phyloP scores from a whole-genome alignment of 176 grass and related monocot species.

The Oryza brachyantha region DNA sequence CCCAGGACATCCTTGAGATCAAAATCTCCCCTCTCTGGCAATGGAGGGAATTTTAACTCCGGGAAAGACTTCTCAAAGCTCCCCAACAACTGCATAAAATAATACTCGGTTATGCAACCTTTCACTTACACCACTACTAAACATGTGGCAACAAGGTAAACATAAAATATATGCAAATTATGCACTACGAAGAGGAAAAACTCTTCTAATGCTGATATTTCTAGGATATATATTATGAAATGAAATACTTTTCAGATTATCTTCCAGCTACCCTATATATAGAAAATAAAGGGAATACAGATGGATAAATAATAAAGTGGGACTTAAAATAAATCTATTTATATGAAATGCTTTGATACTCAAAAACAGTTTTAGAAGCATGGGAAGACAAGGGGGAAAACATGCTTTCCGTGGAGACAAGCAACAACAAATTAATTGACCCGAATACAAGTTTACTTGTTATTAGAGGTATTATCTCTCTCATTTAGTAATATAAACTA shows the following conservation, averaged over 20 bases:
- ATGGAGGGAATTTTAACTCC: slow-evolving; percentile 52
- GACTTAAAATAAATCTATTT: neutral
- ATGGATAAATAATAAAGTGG: neutral
- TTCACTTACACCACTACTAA: neutral
- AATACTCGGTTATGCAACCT: neutral
- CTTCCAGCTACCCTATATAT: neutral
- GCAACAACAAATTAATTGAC: neutral
- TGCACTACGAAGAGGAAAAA: neutral
- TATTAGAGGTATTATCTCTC: neutral
- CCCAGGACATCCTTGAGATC: slow-evolving; percentile 76
- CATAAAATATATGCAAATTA: neutral
- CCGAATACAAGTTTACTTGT: neutral
- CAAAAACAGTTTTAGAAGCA: slow-evolving; percentile 9
- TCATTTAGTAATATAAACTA: neutral
- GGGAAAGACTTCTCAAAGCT: slow-evolving; percentile 83
- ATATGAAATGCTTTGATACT: neutral
- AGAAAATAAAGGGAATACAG: neutral
- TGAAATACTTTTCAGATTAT: neutral
- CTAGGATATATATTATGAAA: neutral
- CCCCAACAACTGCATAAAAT: slow-evolving; percentile 77
- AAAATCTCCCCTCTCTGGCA: slow-evolving; percentile 92
- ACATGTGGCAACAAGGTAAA: neutral
- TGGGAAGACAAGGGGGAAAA: neutral
- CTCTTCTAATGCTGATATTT: neutral
- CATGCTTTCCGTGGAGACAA: neutral